phyloP scores from a whole-genome alignment of 1,284 basidiomycete genomes.

The Serendipita sp. region DNA sequence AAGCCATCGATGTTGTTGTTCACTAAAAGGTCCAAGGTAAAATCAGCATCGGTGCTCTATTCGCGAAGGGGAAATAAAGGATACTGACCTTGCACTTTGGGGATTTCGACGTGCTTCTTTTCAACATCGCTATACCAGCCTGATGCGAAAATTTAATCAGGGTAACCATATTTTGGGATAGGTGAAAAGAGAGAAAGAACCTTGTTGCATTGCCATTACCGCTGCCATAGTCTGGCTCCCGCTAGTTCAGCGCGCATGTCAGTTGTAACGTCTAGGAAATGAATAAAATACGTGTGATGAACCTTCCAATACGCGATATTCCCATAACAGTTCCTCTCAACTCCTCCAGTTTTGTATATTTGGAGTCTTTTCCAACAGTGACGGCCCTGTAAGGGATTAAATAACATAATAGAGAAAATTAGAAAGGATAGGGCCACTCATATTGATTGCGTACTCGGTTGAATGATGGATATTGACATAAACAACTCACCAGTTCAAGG shows the following conservation, averaged over 20 bases:
- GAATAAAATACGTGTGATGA: slow-evolving; percentile 5
- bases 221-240: slow-evolving; percentile 91
- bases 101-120: neutral
- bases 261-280: neutral
- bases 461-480: neutral
- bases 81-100: slow-evolving; percentile 1
- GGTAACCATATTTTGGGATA: slow-evolving; percentile 12
- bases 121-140: neutral
- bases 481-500: slow-evolving; percentile 60
- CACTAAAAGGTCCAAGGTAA: slow-evolving; percentile 32
- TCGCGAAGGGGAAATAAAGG: neutral
- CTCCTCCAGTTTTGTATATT: slow-evolving; percentile 61
- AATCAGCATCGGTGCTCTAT: neutral
- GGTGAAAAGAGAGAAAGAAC: slow-evolving; percentile 35
- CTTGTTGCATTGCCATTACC: slow-evolving; percentile 80
- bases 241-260: slow-evolving; percentile 23
- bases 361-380: slow-evolving; percentile 67
- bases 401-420: neutral
- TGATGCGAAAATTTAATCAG: neutral
- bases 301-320: slow-evolving; percentile 82
- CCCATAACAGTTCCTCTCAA: slow-evolving; percentile 74
- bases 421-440: neutral
- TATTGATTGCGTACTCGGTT: neutral
- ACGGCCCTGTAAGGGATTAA: slow-evolving; percentile 54
- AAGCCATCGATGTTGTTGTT: slow-evolving; percentile 85